Evolutionary conservation across 192 early-diverging fungal genomes (phyloP).

Genomic region (Backusella tarrabulga): DNA sequence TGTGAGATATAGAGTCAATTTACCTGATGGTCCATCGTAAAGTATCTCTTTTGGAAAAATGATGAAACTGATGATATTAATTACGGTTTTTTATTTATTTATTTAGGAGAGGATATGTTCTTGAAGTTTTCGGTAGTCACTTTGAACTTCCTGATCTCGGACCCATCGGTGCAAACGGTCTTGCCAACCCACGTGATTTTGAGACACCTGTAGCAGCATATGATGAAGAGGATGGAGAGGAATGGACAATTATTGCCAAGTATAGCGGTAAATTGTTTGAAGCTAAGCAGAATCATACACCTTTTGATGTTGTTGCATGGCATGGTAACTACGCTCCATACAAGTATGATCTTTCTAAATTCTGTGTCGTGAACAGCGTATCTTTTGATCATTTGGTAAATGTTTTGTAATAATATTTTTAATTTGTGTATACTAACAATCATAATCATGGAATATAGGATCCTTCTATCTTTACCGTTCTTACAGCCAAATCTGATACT

Average conservation of each 20-base stretch:
- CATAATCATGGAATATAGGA: constrained; percentile 52
- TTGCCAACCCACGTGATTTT: constrained; percentile 95
- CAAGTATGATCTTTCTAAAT: constrained; percentile 87
- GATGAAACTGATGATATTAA: not conserved
- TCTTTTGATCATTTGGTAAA: constrained; percentile 85
- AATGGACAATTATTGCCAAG: constrained; percentile 78
- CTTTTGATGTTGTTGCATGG: constrained; percentile 97
- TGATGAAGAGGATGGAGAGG: constrained; percentile 54
- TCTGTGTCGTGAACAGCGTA: constrained; percentile 85
- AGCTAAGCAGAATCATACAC: constrained; percentile 76
- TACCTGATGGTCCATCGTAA: constrained; percentile 76
- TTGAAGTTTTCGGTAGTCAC: constrained; percentile 86
- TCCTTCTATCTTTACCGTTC: constrained; percentile 96
- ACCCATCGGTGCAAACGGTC: constrained; percentile 91
- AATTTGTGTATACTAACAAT: not conserved
- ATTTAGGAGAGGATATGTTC: constrained; percentile 80
- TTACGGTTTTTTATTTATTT: not conserved
- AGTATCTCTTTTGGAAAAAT: not conserved
- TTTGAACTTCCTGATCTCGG: constrained; percentile 96
- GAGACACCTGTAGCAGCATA: constrained; percentile 82
- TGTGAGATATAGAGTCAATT: constrained; percentile 78
- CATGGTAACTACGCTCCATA: constrained; percentile 97
- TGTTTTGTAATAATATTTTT: not conserved
- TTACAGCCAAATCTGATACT: constrained; percentile 85
- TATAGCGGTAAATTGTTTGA: constrained; percentile 79